Evolutionary conservation across 208 protist genomes (phyloP), one percentile per base, ranked within the genome.

Genomic region (Leishmania guyanensis): DNA sequence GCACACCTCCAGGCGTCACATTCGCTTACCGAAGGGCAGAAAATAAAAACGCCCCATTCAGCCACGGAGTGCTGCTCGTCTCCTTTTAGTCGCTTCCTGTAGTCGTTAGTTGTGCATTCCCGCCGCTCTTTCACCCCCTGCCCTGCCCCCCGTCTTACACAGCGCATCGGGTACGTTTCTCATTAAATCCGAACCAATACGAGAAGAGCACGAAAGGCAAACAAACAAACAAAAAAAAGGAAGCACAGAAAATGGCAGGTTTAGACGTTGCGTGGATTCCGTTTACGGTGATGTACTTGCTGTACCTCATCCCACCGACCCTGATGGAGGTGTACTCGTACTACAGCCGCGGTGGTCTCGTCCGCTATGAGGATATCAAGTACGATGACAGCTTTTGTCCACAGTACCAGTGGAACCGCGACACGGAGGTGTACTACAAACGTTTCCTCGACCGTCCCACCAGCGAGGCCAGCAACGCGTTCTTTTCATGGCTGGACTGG

Each of bases 321-420:
- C 89, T 98, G 85, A 95, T 96, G 93, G 93, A 96, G 83, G 92
- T 98, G 53, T 96, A 96, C 84, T 93, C 90, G 29, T 98, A 98
- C 86, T 98, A 98, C 81, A 96, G 89, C 75, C 93, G 94, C 71
- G 94, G 94, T 43, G 94, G 94, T 26, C 86, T 96, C 68, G 90
- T 95, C 33, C 86, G 90, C 72, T 93, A 86, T 84, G 93, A 96
- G 80, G 94, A 98, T 62, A 85, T 95, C 73, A 94, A 95, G 78
- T 95, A 93, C 76, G 94, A 98, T 72, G 94, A 98, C 82, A 92
- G 90, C 17, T 98, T 93, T 80, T 87, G 78, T 48, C 88, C 83
- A 51, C 85, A 93, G 79, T 84, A 89, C 79, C 81, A 92, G 50
- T 95, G 90, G 89, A 87, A 87, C 77, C 79, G 80, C 48, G 93